phyloP scores from a whole-genome alignment of 2,329 filamentous ascomycete genomes.

The Peltaster fructicola region DNA sequence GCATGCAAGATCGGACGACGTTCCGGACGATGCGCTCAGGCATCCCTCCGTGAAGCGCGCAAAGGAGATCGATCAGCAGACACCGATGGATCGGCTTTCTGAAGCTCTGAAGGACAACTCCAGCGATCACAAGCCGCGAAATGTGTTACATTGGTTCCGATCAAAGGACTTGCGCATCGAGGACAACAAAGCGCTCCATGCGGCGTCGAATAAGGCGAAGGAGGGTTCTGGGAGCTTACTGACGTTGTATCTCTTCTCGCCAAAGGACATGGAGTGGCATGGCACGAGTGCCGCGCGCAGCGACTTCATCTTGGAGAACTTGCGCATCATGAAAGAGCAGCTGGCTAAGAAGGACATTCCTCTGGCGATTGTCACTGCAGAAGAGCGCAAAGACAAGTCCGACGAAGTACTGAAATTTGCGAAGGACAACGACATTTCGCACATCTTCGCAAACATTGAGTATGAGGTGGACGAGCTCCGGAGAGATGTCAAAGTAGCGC shows the following conservation, averaged over 20 bases:
- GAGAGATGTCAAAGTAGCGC: conserved; percentile 27
- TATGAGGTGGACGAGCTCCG: conserved; percentile 84
- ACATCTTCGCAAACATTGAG: conserved; percentile 44
- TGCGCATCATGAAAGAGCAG: conserved; percentile 28
- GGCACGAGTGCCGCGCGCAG: conserved; percentile 31
- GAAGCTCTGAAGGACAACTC: conserved; percentile 23
- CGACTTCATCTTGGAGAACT: conserved; percentile 30
- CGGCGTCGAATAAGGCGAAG: conserved; percentile 29
- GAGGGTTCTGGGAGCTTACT: conserved; percentile 26
- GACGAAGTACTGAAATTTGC: conserved; percentile 26
- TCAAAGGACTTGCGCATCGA: conserved; percentile 33
- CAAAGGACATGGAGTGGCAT: conserved; percentile 33
- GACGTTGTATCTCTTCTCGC: conserved; percentile 29
- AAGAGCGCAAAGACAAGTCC: conserved; percentile 25
- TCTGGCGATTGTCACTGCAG: conserved; percentile 26
- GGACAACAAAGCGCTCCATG: conserved; percentile 31
- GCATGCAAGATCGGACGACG: conserved; percentile 6
- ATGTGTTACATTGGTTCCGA: conserved; percentile 34
- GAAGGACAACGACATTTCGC: conserved; percentile 26
- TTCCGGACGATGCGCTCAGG: conserved; percentile 12
- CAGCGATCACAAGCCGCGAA: conserved; percentile 21
- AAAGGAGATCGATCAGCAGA: conserved; percentile 29
- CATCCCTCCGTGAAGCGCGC: conserved; percentile 32
- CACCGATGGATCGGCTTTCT: conserved; percentile 26
- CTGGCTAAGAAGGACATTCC: conserved; percentile 32